These are phyloP conservation scores for Myriosclerotinia scirpicola DNA, from an alignment of 2,329 filamentous ascomycete genomes.

Conservation along the genomic window DNA sequence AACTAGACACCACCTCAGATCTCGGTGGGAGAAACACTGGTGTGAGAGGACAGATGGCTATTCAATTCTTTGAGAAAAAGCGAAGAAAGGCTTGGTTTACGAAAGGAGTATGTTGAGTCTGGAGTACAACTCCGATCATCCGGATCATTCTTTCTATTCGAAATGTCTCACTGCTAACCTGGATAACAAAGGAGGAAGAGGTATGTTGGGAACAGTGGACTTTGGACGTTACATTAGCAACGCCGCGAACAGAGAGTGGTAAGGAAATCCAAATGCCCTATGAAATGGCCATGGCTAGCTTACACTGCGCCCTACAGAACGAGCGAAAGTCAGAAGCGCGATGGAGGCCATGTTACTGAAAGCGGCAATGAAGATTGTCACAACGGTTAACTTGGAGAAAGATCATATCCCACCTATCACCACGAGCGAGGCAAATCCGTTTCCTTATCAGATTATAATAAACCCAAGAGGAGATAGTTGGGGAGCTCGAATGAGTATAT, in stretches of 20 bases:
- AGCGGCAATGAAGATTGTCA: constrained; percentile 85
- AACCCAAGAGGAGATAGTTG: constrained; percentile 80
- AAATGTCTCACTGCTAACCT: constrained; percentile 13
- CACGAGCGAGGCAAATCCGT: constrained; percentile 86
- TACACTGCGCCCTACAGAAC: constrained; percentile 54
- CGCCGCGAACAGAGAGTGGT: constrained; percentile 86
- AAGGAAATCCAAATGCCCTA: constrained; percentile 40
- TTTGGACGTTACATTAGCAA: constrained; percentile 87
- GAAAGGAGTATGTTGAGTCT: constrained; percentile 61
- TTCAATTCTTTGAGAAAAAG: constrained; percentile 95
- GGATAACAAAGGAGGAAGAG: constrained; percentile 21
- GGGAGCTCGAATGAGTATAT: constrained; percentile 74
- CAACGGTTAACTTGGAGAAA: constrained; percentile 82
- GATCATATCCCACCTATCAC: constrained; percentile 97
- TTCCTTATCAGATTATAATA: constrained; percentile 89
- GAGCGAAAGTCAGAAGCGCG: constrained; percentile 81
- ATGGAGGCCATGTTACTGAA: constrained; percentile 89
- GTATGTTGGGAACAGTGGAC: constrained; percentile 93
- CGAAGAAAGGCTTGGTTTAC: constrained; percentile 78
- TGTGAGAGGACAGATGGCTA: constrained; percentile 74
- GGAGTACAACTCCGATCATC: constrained; percentile 16
- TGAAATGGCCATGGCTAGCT: constrained; percentile 21
- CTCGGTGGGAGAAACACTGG: constrained; percentile 48
- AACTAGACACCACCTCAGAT: constrained; percentile 63
- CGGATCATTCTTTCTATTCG: constrained; percentile 11